Percentiles rank a stretch among this genome's conserved stretches.
Evolutionary conservation across 805 yeast species (phyloP).

Genomic region (Candida wancherniae): DNA sequence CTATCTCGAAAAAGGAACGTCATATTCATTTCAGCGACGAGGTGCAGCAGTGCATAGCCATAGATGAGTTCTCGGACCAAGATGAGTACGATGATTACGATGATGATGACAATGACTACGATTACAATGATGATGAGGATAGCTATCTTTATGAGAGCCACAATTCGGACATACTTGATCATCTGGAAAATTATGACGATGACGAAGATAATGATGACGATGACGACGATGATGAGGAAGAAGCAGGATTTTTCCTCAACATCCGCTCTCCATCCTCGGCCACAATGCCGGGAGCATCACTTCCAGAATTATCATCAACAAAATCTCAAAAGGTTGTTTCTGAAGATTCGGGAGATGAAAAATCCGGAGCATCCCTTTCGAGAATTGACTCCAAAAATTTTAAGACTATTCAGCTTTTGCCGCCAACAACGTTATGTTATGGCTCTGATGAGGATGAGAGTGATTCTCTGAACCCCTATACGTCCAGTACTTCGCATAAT

Average conservation of each 20-base stretch:
- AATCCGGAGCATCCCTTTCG: conserved; percentile 28
- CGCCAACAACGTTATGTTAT: conserved; percentile 80
- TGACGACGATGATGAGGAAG: conserved; percentile 50
- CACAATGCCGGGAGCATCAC: conserved; percentile 12
- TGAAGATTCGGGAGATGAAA: conserved; percentile 12
- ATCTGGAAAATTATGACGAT: conserved; percentile 20
- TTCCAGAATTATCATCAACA: conserved; percentile 15
- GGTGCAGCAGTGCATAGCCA: conserved; percentile 90
- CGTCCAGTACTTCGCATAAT: conserved; percentile 62
- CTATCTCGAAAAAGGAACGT: conserved; percentile 32
- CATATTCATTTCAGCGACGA: conserved; percentile 91
- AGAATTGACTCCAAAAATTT: conserved; percentile 25
- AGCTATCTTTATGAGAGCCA: conserved; percentile 12
- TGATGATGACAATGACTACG: conserved; percentile 18
- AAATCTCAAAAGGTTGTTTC: conserved; percentile 5
- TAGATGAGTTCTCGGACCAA: conserved; percentile 31
- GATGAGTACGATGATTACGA: conserved; percentile 14
- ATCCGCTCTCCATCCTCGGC: conserved; percentile 43
- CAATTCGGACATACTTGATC: conserved; percentile 15
- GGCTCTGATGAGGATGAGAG: conserved; percentile 62
- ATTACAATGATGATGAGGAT: conserved; percentile 16
- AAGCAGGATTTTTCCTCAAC: conserved; percentile 64
- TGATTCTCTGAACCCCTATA: conserved; percentile 50
- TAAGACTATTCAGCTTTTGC: conserved; percentile 71
- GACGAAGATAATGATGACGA: conserved; percentile 27